These are phyloP conservation scores for Schizochytrium sp. DNA, from an alignment of 108 stramenopile genomes.

Conservation along the genomic window DNA sequence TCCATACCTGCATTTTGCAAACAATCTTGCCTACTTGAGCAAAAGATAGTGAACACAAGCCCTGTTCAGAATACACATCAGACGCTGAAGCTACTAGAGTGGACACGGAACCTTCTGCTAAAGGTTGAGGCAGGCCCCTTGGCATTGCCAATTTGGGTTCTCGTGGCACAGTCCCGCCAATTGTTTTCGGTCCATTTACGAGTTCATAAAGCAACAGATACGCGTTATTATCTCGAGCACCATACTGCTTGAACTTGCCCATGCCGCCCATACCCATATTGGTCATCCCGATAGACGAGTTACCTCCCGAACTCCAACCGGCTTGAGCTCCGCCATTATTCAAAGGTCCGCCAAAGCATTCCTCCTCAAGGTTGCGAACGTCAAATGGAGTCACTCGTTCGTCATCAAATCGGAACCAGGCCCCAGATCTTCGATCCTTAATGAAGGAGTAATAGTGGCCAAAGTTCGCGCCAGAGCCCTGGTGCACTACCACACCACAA, in stretches of 20 bases:
- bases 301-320: neutral
- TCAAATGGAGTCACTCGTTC: constrained; percentile 58
- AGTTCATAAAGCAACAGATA: constrained; percentile 42
- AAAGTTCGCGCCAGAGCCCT: constrained; percentile 57
- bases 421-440: constrained; percentile 40
- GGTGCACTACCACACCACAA: constrained; percentile 35
- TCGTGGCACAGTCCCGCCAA: neutral
- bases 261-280: constrained; percentile 8
- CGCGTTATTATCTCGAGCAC: constrained; percentile 40
- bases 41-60: neutral
- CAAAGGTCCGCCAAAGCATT: constrained; percentile 53
- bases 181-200: neutral
- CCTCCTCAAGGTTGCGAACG: constrained; percentile 57
- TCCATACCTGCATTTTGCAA: neutral
- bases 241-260: constrained; percentile 52
- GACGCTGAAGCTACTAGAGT: no score
- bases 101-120: no score
- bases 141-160: constrained; percentile 1
- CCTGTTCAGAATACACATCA: no score
- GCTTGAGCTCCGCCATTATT: neutral
- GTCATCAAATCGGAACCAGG: constrained; percentile 56
- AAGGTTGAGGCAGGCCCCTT: neutral
- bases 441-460: constrained; percentile 59
- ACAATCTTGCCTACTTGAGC: neutral
- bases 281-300: neutral